Evolutionary conservation across 352 stramenopile genomes (phyloP), one percentile per base, ranked within the genome.

Genomic region (Aphanomyces astaci): DNA sequence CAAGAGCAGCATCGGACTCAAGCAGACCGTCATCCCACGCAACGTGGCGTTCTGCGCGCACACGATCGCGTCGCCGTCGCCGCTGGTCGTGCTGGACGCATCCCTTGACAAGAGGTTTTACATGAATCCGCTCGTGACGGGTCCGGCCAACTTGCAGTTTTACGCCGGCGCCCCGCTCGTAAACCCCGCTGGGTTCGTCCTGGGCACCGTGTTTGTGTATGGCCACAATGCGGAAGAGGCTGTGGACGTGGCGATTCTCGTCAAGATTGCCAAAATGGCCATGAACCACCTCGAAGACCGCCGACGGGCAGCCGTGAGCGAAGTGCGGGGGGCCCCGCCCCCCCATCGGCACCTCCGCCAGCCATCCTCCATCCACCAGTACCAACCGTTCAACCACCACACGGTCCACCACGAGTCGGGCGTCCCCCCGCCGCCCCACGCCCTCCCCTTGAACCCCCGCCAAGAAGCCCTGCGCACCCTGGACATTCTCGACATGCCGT

Each of bases 101-200:
- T 76, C 66, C 0, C 82, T 92, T 43, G 85, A 94, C 60, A 73
- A 90, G 46, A 81, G 85, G 3, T 94, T 94, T 55, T 73, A 78
- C 13, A 82, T 86, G 60, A 94, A 92, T 72, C 85, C 85, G 43
- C 73, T 92, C 10, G 83, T 92, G 13, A 73, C 67, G n/a, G 56
- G 56, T 15, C 80, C 89, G 2, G 83, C 79, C 1, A 80, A 87
- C 43, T 73, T 94, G 33, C 83, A 82, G 9, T 94, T 94, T 81
- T 94, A 89, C 70, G 85, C 85, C 0, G 85, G 83, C 28, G 91
- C 91, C 57, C 85, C 85, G 27, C 75, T 94, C 55, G 64, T 89
- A 27, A 90, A 80, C 7, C 76, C 78, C 5, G 82, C 89, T 30
- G 83, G 82, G 5, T 31, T 48, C 13, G 56, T 65, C 1, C 33